phyloP scores from a whole-genome alignment of 2,329 filamentous ascomycete species.

The Curvularia eragrostidis region DNA sequence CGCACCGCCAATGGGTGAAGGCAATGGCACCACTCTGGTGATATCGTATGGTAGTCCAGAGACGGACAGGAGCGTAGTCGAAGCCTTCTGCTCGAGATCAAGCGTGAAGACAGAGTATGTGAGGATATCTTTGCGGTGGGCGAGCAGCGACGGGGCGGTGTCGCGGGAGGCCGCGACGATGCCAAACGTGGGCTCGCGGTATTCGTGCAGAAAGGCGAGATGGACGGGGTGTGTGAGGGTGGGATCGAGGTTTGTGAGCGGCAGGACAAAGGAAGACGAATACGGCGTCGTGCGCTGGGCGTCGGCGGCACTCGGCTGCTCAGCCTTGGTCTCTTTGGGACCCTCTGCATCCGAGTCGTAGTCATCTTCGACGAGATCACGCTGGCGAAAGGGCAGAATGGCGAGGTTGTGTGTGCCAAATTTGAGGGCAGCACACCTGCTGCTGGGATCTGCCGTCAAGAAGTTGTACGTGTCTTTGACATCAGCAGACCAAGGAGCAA shows the following conservation, averaged over 20 bases:
- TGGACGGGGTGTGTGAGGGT: slow-evolving; percentile 87
- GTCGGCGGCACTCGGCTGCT: slow-evolving; percentile 46
- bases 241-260: slow-evolving; percentile 86
- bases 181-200: slow-evolving; percentile 95
- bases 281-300: slow-evolving; percentile 70
- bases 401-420: slow-evolving; percentile 89
- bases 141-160: slow-evolving; percentile 74
- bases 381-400: slow-evolving; percentile 89
- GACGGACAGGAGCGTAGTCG: slow-evolving; percentile 89
- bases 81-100: slow-evolving; percentile 90
- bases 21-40: slow-evolving; percentile 80
- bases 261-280: slow-evolving; percentile 89
- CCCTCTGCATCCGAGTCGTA: slow-evolving; percentile 85
- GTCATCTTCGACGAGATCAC: slow-evolving; percentile 87
- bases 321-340: slow-evolving; percentile 38
- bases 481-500: slow-evolving; percentile 78
- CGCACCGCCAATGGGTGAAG: slow-evolving; percentile 85
- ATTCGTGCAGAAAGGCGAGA: slow-evolving; percentile 92
- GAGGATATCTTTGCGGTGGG: slow-evolving; percentile 81
- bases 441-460: slow-evolving; percentile 86
- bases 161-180: slow-evolving; percentile 81
- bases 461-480: slow-evolving; percentile 79
- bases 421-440: slow-evolving; percentile 91
- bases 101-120: slow-evolving; percentile 95
- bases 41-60: slow-evolving; percentile 85